These are phyloP conservation scores for Poa annua DNA, from an alignment of 176 grass and related monocot species.

Conservation along the genomic window DNA sequence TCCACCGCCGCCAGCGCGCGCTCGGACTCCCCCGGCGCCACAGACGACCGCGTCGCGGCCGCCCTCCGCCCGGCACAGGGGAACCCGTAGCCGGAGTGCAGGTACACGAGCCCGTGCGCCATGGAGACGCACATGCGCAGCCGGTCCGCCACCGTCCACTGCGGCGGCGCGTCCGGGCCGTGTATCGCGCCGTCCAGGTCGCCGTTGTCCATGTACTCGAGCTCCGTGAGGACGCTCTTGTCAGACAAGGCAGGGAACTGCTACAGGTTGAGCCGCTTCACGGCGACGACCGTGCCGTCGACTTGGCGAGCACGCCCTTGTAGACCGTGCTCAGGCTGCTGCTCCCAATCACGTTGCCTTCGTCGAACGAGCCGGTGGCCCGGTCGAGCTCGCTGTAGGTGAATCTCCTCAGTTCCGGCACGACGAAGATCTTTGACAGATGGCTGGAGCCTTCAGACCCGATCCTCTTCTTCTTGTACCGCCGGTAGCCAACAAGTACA, in stretches of 20 bases:
- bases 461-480: conserved; percentile 43
- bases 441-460: neutral
- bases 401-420: conserved; percentile 76
- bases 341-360: conserved; percentile 66
- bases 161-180: conserved; percentile 24
- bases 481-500: conserved; percentile 30
- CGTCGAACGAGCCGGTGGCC: conserved; percentile 61
- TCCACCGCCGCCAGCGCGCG: no score
- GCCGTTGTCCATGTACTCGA: conserved; percentile 92
- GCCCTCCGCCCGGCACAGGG: no score
- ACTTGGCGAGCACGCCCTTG: conserved; percentile 55
- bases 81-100: conserved; percentile 79
- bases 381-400: conserved; percentile 54
- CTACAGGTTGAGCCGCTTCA: conserved; percentile 85
- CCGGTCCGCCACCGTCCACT: conserved; percentile 58
- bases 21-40: no score
- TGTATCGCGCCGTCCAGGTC: conserved; percentile 73
- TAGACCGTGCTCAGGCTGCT: conserved; percentile 90
- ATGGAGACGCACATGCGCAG: conserved; percentile 66
- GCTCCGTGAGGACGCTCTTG: conserved; percentile 77
- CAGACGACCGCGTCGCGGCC: no score
- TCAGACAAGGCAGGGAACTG: conserved; percentile 83
- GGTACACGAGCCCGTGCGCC: conserved; percentile 77
- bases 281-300: conserved; percentile 53
- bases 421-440: conserved; percentile 38